A percentile compares a stretch with the other conserved stretches of the same genome.
Evolutionary conservation across 2,329 filamentous ascomycete genomes (phyloP).

Genomic region (Leptographium radiaticola): DNA sequence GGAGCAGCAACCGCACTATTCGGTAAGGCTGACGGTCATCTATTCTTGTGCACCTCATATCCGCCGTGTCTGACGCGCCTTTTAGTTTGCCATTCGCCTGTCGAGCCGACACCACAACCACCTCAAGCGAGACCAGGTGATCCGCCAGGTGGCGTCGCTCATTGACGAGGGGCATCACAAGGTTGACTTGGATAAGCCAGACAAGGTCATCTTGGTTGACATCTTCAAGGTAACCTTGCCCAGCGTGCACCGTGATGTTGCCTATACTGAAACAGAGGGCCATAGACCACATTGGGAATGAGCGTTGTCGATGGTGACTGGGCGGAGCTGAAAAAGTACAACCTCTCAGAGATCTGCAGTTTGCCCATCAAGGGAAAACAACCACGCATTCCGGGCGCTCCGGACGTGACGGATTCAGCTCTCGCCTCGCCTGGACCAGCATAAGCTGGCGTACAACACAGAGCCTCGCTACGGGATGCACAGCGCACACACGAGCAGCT

Average conservation of each 20-base stretch:
- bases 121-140: constrained; percentile 55
- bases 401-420: no score
- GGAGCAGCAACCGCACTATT: constrained; percentile 16
- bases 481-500: not conserved
- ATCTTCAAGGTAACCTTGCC: constrained; percentile 56
- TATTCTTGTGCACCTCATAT: not conserved
- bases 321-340: constrained; percentile 63
- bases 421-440: no score
- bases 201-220: constrained; percentile 68
- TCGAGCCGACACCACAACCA: constrained; percentile 60
- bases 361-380: constrained; percentile 15
- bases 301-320: constrained; percentile 66
- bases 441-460: not conserved
- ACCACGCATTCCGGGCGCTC: not conserved
- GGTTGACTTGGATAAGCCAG: constrained; percentile 65
- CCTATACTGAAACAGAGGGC: constrained; percentile 4
- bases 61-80: not conserved
- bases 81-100: constrained; percentile 72
- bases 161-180: constrained; percentile 52
- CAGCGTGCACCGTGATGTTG: not conserved
- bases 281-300: constrained; percentile 52
- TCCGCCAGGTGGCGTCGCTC: constrained; percentile 54
- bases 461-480: not conserved
- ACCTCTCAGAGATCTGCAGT: constrained; percentile 60
- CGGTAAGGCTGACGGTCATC: constrained; percentile 24